A percentile compares a stretch with the other conserved stretches of the same genome.
phyloP scores from a whole-genome alignment of 2,329 filamentous ascomycete genomes.

The Aspergillus bombycis region DNA sequence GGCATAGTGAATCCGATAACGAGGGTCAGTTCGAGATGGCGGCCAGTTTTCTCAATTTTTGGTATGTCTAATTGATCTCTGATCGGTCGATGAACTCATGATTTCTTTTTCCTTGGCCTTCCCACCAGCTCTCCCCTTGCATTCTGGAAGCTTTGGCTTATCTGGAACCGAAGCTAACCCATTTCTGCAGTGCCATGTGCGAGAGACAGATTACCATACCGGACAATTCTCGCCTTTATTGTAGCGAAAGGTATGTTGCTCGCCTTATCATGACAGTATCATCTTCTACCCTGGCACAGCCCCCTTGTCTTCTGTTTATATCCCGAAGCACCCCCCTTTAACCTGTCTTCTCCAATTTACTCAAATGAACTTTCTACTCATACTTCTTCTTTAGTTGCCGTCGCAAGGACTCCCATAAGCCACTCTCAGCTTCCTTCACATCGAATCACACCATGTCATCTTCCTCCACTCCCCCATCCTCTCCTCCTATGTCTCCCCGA shows the following conservation, averaged over 20 bases:
- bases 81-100: constrained; percentile 3
- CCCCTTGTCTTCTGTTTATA: constrained; percentile 15
- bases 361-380: constrained; percentile 6
- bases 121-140: constrained; percentile 22
- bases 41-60: constrained; percentile 50
- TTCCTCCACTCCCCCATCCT: constrained; percentile 34
- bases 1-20: constrained; percentile 26
- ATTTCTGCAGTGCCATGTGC: constrained; percentile 59
- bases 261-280: constrained; percentile 18
- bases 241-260: constrained; percentile 61
- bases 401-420: constrained; percentile 51
- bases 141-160: constrained; percentile 22
- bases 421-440: constrained; percentile 44
- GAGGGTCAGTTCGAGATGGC: constrained; percentile 44
- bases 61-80: constrained; percentile 35
- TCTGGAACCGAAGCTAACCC: constrained; percentile 31
- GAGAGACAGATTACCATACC: constrained; percentile 68
- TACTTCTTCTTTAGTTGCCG: constrained; percentile 41
- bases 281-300: constrained; percentile 11
- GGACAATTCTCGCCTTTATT: constrained; percentile 64
- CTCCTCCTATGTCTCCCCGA: constrained; percentile 40
- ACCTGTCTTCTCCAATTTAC: constrained; percentile 5
- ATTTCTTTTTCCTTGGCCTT: constrained; percentile 22
- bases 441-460: constrained; percentile 33
- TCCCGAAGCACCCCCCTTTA: constrained; percentile 5